Evolutionary conservation across 2,329 filamentous ascomycete species (phyloP), one percentile per base, ranked within the genome.

Genomic region (Colletotrichum siamense): DNA sequence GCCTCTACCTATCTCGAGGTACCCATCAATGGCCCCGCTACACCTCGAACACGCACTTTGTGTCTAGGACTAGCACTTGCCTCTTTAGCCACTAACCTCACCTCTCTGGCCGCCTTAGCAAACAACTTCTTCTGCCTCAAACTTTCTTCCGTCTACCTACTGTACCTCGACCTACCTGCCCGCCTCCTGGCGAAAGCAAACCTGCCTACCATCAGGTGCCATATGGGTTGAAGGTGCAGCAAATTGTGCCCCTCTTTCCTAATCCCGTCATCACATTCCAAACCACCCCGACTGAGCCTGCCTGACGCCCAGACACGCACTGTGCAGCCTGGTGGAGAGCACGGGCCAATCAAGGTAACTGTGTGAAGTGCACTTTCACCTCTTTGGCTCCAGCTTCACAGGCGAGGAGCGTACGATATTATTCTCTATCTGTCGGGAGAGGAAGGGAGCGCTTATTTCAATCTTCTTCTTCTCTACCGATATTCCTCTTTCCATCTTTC

Each of bases 181-280:
- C 22, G 9, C 18, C 6, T 36, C 34, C 16, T 10, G 22, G 24
- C 26, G 36, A 22, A 34, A 26, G 24, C 22, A 36, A 34, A 64
- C 8, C 8, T 65, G 18, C 63, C 8, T 8, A 7, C 39, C 24
- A 61, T 72, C 62, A 69, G 57, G 70, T 69, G 70, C 70, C 59
- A 73, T 59, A 57, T 10, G 26, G 28, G 30, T 44, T 30, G 36
- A 28, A 22, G 32, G 63, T 36, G 32, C 30, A 30, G 24, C 55
- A 64, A 57, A 39, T 26, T 36, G 39, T 73, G 69, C 73, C 73
- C 73, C 73, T 73, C 73, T 76, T 74, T 74, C 74, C 74, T 73
- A 69, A 76, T 76, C 64, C 70, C 59, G 64, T 32, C 73, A 73
- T 76, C 64, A 61, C 65, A 70, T 70, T 49, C 69, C 69, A 69